Evolutionary conservation across 2,329 filamentous ascomycete species (phyloP).

Genomic region (Coniochaeta sp.): DNA sequence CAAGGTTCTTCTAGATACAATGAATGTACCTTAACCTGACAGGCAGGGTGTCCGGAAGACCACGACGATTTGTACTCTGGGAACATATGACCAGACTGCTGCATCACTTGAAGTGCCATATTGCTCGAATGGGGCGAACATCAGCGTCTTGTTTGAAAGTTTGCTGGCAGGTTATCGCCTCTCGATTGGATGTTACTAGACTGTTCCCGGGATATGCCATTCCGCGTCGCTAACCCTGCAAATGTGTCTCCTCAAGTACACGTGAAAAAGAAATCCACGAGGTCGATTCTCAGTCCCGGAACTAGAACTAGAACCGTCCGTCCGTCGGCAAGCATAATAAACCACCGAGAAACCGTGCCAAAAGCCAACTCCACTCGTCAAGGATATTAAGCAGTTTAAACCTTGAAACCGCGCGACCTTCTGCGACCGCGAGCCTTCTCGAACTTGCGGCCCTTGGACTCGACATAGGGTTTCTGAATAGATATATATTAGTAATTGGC

Average conservation of each 20-base stretch:
- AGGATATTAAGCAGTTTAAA: slow-evolving; percentile 54
- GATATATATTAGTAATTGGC: slow-evolving; percentile 23
- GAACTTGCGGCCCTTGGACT: slow-evolving; percentile 99
- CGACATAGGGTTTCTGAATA: slow-evolving; percentile 88
- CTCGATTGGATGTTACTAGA: slow-evolving; percentile 15
- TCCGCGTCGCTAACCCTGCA: slow-evolving; percentile 24
- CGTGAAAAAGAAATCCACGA: not conserved
- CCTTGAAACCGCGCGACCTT: slow-evolving; percentile 99
- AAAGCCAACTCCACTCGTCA: not conserved
- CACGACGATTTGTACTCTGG: not conserved
- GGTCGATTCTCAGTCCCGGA: not conserved
- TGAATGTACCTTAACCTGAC: not conserved
- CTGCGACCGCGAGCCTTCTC: slow-evolving; percentile 98
- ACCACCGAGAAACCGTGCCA: slow-evolving; percentile 1
- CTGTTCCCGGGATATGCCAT: slow-evolving; percentile 15
- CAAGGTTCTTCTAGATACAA: not conserved
- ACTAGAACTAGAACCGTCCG: not conserved
- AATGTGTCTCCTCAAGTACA: slow-evolving; percentile 11
- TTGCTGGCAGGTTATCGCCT: not conserved
- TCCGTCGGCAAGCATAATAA: slow-evolving; percentile 1
- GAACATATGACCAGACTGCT: too few relatives aligned
- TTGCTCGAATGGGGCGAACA: not conserved
- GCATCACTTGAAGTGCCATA: not conserved
- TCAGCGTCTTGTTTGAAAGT: not conserved
- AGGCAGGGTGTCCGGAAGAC: not conserved